Conservation (phyloP, 2,329 filamentous ascomycete species). For the Thyridium curvatum region DNA sequence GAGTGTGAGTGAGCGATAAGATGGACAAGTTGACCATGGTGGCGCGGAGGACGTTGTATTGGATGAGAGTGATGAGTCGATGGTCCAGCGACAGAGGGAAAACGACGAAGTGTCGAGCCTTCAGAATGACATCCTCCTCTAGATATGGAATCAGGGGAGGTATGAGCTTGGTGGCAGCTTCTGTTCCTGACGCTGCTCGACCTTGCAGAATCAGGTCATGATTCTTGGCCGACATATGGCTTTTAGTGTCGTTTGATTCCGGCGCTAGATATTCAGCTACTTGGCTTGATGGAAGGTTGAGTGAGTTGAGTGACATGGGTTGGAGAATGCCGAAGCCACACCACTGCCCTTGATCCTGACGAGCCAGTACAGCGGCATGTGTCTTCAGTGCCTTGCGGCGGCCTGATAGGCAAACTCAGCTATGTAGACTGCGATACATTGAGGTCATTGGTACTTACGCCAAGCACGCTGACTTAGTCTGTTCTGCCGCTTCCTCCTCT, state of each 20-base stretch:
- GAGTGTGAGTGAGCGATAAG: background rate
- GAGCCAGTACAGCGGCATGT: background rate
- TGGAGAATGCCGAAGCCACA: conserved; percentile 5
- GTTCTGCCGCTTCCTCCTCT: conserved; percentile 10
- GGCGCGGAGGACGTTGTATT: conserved; percentile 12
- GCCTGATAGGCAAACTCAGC: background rate
- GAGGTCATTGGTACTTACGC: conserved; percentile 5
- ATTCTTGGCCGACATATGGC: no score
- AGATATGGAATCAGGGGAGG: no score
- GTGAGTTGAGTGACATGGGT: conserved; percentile 1
- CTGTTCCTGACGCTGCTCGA: no score
- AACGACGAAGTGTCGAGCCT: background rate
- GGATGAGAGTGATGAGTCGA: conserved; percentile 10
- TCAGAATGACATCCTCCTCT: no score
- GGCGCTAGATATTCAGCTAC: no score
- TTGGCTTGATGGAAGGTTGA: no score
- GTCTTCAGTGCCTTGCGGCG: conserved; percentile 3
- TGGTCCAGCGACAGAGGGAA: conserved; percentile 10
- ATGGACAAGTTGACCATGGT: conserved; percentile 8
- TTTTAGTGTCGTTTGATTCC: no score
- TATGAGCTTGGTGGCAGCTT: no score
- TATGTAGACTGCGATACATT: background rate
- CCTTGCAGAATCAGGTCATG: no score
- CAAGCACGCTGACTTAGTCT: conserved; percentile 8
- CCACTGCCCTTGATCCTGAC: background rate